Evolutionary conservation across 2,329 filamentous ascomycete species (phyloP), one percentile per base, ranked within the genome.

Genomic region (Talaromyces amestolkiae): DNA sequence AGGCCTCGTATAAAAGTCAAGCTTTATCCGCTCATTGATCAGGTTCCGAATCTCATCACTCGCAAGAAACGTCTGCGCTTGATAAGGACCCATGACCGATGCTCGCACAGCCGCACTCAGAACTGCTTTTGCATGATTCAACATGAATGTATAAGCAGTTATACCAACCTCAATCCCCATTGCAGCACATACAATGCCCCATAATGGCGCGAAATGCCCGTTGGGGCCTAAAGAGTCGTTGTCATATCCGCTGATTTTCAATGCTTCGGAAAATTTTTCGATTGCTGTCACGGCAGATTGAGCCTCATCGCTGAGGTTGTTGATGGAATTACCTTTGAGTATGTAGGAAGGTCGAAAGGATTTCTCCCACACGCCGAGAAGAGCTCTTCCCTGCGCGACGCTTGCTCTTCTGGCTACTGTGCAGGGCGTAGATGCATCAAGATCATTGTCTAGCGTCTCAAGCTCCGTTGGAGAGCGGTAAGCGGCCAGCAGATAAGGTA

Each of bases 11-110:
- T 80, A 70, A 81, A 81, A 84, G 65, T 84, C 81, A 59, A 78
- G 76, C 61, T 78, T 75, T 39, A 88, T 80, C 37, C 83, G 78
- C 13, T 74, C 75, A 60, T 77, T 72, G 43, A 89, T 85, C 68
- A 82, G 78, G n/a, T 77, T 76, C 71, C 85, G 82, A 68, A 89
- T 69, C 61, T 78, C 79, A 35, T 73, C 75, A 66, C 84, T 82
- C 2, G 86, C 87, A 49, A 89, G 76, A 33, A 88, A 76, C 24
- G 77, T 81, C 70, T 89, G 87, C 19, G 85, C 85, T 74, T 88
- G 86, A 74, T 89, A 89, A 0, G 87, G 87, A 0, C 87, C 87
- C 83, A 89, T 84, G 2, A 89, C 86, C 24, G 85, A 85, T 4
- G 87, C 85, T 49, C 87, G 79, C 51, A 89, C 87, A 0, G 83